Percentiles rank a stretch among this genome's conserved stretches.
phyloP scores from a whole-genome alignment of 805 yeast species.

The Teunomyces kruisii region DNA sequence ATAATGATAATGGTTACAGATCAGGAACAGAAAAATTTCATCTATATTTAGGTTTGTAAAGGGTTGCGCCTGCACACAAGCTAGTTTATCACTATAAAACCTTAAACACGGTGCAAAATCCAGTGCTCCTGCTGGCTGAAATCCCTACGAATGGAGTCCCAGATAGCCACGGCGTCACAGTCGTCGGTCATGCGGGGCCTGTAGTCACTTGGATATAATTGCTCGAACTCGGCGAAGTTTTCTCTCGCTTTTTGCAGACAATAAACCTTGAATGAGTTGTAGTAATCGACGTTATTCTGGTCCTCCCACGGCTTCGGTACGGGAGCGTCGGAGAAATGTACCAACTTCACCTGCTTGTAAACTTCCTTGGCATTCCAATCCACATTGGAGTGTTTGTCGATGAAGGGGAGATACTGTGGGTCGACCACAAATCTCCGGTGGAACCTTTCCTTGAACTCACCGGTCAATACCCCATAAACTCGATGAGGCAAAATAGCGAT shows the following conservation, averaged over 20 bases:
- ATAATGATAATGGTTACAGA: neutral
- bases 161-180: constrained; percentile 30
- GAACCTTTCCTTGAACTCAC: constrained; percentile 40
- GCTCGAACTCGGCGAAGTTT: constrained; percentile 14
- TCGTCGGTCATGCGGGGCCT: constrained; percentile 28
- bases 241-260: constrained; percentile 19
- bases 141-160: constrained; percentile 23
- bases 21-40: neutral
- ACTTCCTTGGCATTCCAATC: constrained; percentile 35
- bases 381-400: constrained; percentile 13
- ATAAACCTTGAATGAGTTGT: constrained; percentile 24
- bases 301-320: constrained; percentile 63
- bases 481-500: constrained; percentile 49
- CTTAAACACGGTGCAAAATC: neutral
- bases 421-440: constrained; percentile 45
- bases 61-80: constrained; percentile 2
- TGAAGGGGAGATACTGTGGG: constrained; percentile 42
- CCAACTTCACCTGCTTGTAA: constrained; percentile 36
- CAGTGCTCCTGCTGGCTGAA: constrained; percentile 6
- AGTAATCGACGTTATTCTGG: constrained; percentile 20
- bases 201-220: constrained; percentile 17
- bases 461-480: constrained; percentile 50
- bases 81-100: neutral
- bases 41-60: neutral
- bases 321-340: constrained; percentile 69